A percentile compares a stretch with the other conserved stretches of the same genome.
Evolutionary conservation across 495 filamentous ascomycete genomes (phyloP).

Genomic region (Talaromyces trachyspermus): DNA sequence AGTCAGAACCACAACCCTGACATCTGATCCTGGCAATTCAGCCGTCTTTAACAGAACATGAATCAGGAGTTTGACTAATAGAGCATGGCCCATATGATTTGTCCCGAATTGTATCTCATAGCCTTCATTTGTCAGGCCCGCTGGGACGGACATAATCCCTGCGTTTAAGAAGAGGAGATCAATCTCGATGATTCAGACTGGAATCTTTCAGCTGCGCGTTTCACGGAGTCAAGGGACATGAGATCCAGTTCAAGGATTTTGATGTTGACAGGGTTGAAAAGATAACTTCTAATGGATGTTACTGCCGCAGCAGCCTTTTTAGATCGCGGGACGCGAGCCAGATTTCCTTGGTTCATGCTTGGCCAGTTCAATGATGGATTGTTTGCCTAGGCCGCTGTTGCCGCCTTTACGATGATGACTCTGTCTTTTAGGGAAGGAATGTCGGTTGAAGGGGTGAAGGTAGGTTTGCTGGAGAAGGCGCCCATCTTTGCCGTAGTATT

Average conservation of each 20-base stretch:
- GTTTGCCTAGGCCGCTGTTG: conserved; percentile 52
- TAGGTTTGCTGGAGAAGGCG: too few species aligned
- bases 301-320: conserved; percentile 25
- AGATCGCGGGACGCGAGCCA: too few species aligned
- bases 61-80: conserved; percentile 43
- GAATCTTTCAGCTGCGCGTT: conserved; percentile 43
- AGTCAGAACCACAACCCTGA: conserved; percentile 32
- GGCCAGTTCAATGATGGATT: conserved; percentile 44
- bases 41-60: conserved; percentile 24
- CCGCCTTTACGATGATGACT: conserved; percentile 17
- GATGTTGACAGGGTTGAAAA: conserved; percentile 18
- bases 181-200: conserved; percentile 40
- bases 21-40: conserved; percentile 25
- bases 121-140: conserved; percentile 29
- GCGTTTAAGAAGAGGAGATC: conserved; percentile 60
- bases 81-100: conserved; percentile 54
- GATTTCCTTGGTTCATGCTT: conserved; percentile 49
- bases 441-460: conserved; percentile 7
- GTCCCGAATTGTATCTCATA: conserved; percentile 52
- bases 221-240: conserved; percentile 36
- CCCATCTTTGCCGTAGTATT: too few species aligned
- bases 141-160: conserved; percentile 50
- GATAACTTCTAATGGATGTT: conserved; percentile 12
- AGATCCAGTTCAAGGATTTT: conserved; percentile 40
- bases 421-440: not conserved